A percentile compares a stretch with the other conserved stretches of the same genome.
These are phyloP conservation scores for Plasmodium gaboni DNA, from an alignment of 169 alveolate species.

Conservation along the genomic window DNA sequence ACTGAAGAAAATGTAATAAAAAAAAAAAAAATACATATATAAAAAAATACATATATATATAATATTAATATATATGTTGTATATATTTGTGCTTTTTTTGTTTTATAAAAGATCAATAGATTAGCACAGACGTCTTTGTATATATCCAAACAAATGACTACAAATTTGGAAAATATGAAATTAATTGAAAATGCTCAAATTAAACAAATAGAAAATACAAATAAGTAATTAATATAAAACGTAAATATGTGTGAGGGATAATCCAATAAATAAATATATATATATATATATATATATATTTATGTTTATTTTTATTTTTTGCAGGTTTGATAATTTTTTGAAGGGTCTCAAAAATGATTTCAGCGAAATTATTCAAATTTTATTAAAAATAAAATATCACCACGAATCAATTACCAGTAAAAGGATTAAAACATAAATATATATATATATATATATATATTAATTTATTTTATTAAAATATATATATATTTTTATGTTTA, in stretches of 20 bases:
- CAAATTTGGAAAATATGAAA: conserved; percentile 75
- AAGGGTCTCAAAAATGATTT: conserved; percentile 63
- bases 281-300: not conserved
- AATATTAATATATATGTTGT: not conserved
- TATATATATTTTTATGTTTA: not conserved
- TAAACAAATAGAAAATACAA: conserved; percentile 75
- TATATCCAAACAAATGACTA: conserved; percentile 74
- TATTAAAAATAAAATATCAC: conserved; percentile 68
- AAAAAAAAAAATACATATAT: not conserved
- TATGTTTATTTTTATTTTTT: conserved; percentile 1
- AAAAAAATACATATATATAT: not conserved
- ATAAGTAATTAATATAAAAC: conserved; percentile 43
- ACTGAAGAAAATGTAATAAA: conserved; percentile 83
- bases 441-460: not conserved
- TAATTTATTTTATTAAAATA: no score
- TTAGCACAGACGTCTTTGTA: conserved; percentile 57
- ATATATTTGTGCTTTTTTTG: not conserved
- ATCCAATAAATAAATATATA: conserved; percentile 1
- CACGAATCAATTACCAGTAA: conserved; percentile 73
- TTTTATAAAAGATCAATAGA: conserved; percentile 42
- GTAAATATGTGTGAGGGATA: not conserved
- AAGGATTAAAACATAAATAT: not conserved
- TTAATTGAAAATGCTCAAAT: conserved; percentile 72
- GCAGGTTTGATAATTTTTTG: conserved; percentile 67
- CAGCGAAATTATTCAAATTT: conserved; percentile 49